Base-by-base conservation (phyloP, 257 asterid species). In the Oldenlandia corymbosa region DNA sequence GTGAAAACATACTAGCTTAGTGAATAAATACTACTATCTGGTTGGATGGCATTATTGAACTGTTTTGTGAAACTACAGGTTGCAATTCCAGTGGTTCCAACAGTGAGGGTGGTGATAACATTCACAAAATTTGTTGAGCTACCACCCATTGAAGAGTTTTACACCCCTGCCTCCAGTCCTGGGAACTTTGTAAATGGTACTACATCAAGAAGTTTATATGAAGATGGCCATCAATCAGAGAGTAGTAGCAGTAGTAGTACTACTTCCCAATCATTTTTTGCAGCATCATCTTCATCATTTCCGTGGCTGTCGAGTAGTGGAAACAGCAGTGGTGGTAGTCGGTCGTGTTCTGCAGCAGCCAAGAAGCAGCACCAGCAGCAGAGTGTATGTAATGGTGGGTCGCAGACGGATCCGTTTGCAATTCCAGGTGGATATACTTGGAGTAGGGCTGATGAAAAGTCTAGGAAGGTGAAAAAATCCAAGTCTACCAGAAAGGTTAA, bases 61-160 rank as follows among this genome's bases (percentile, higher is more conserved):
- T 47, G 36, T 59, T 27, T 37, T 32, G 28, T 39, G 26, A 57
- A 57, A 32, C 46, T 18, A 71, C 89, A 92, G 99, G 86, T 92
- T 56, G 91, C 99, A 10, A 89, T 92, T 63, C 99, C 99, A 9
- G 97, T 89, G 82, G 90, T 92, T 58, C 96, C 99, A 24, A 92
- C 97, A 24, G 99, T 92, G 73, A 78, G 91, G 79, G 96, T 93
- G 67, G 94, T 93, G 31, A 83, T 83, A 30, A 90, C 99, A 1
- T 93, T 93, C 75, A 89, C 99, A 1, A 93, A 93, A 65, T 93
- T 93, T 58, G 84, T 77, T 1, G 94, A 90, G 78, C 76, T 89
- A 9, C 91, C 68, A 67, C 94, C 97, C 5, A 8, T 80, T 18
- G 97, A 93, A 8, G 73, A 75, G 51, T 93, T 89, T 64, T 82